Evolutionary conservation across 2,329 filamentous ascomycete species (phyloP).

Genomic region (Venturia oleaginea): DNA sequence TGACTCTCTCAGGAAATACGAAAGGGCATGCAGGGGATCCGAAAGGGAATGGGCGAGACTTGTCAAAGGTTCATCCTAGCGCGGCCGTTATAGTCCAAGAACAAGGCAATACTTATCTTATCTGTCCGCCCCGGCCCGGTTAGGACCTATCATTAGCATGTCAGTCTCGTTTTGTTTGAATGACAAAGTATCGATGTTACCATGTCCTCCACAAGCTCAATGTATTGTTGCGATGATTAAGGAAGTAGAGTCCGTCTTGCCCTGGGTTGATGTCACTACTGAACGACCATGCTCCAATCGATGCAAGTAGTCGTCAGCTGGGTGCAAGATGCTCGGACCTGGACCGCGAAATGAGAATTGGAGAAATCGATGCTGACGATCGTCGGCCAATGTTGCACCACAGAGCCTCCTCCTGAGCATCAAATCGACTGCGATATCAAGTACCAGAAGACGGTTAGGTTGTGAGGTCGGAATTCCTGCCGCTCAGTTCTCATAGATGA

Average conservation of each 20-base stretch:
- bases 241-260: neutral
- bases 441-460: neutral
- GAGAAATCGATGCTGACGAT: neutral
- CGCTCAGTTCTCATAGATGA: neutral
- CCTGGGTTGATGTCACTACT: neutral
- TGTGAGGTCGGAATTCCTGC: neutral
- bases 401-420: conserved; percentile 3
- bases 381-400: neutral
- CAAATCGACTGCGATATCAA: neutral
- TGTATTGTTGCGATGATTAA: neutral
- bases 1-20: conserved; percentile 6
- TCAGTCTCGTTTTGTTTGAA: neutral
- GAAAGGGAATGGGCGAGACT: neutral
- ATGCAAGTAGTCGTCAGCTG: neutral
- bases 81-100: conserved; percentile 1
- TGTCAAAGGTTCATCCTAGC: conserved; percentile 5
- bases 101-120: neutral
- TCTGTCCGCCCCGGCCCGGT: neutral
- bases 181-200: conserved; percentile 1
- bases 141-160: neutral
- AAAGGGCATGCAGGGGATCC: no score
- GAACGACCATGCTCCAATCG: neutral
- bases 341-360: neutral
- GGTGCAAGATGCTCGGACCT: neutral
- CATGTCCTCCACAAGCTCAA: neutral